Evolutionary conservation across 768 basidiomycete genomes (phyloP).

Genomic region (Tricholoma saponaceum): DNA sequence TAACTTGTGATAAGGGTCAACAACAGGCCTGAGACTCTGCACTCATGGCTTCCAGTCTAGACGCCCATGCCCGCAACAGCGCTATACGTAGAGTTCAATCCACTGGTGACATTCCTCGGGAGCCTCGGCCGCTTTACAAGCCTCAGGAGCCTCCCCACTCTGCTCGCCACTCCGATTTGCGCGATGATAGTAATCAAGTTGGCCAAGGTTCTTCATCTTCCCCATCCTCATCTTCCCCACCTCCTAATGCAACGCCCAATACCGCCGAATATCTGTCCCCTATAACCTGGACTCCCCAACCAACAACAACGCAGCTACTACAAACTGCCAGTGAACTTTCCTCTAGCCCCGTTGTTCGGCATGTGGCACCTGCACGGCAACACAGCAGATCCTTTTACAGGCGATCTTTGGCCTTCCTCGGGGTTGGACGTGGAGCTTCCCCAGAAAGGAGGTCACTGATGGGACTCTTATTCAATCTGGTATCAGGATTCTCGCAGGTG

Average conservation of each 20-base stretch:
- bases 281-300: not conserved
- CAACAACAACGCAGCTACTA: not conserved
- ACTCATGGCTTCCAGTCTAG: slow-evolving; percentile 2
- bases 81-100: slow-evolving; percentile 35
- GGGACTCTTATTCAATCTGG: slow-evolving; percentile 45
- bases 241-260: not conserved
- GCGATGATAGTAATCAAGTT: slow-evolving; percentile 8
- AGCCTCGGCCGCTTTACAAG: slow-evolving; percentile 19
- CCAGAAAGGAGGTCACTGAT: slow-evolving; percentile 50
- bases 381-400: slow-evolving; percentile 18
- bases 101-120: slow-evolving; percentile 33
- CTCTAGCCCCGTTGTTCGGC: not conserved
- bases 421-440: slow-evolving; percentile 49
- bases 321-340: not conserved
- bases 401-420: slow-evolving; percentile 38
- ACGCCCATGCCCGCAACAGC: slow-evolving; percentile 18
- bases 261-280: not conserved
- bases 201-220: not conserved
- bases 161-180: slow-evolving; percentile 13
- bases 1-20: not conserved
- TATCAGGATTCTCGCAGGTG: slow-evolving; percentile 48
- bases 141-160: slow-evolving; percentile 12
- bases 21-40: not conserved
- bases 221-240: not conserved
- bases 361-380: not conserved